A percentile compares a stretch with the other conserved stretches of the same genome.
Evolutionary conservation across 257 asterid genomes (phyloP).

Genomic region (Primulina tabacum): DNA sequence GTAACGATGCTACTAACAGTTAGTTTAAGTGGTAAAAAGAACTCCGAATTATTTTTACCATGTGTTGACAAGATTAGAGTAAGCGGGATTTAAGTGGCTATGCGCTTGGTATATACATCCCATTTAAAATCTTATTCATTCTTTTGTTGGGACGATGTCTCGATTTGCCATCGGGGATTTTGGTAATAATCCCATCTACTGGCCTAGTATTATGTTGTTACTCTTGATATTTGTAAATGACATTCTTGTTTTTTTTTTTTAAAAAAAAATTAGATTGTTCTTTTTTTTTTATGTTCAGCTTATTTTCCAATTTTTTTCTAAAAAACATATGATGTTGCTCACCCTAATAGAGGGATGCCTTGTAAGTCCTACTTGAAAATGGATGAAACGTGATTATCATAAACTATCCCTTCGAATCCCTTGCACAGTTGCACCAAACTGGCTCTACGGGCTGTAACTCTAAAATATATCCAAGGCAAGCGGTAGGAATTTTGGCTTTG

Average conservation of each 20-base stretch:
- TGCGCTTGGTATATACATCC: slow-evolving; percentile 8
- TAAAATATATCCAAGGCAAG: too few relatives aligned
- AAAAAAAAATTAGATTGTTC: too few relatives aligned
- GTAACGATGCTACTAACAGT: slow-evolving; percentile 32
- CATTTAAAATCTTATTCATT: slow-evolving; percentile 34
- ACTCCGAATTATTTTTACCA: slow-evolving; percentile 17
- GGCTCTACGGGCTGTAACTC: too few relatives aligned
- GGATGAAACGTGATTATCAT: too few relatives aligned
- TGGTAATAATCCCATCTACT: slow-evolving; percentile 29
- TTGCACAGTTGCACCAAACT: too few relatives aligned
- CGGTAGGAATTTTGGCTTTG: too few relatives aligned
- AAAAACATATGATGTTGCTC: too few relatives aligned
- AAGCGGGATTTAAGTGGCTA: slow-evolving; percentile 30
- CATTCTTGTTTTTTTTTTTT: neutral
- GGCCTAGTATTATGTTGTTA: slow-evolving; percentile 14
- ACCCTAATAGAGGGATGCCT: too few relatives aligned
- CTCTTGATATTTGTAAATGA: slow-evolving; percentile 16
- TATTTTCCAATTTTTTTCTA: too few relatives aligned
- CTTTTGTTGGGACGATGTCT: slow-evolving; percentile 37
- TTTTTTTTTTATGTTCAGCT: too few relatives aligned
- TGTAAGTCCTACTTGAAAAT: too few relatives aligned
- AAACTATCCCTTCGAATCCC: too few relatives aligned
- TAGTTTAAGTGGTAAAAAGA: slow-evolving; percentile 27
- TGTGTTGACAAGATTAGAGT: slow-evolving; percentile 23
- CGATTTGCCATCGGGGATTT: slow-evolving; percentile 29